A percentile compares a stretch with the other conserved stretches of the same genome.
Conservation (phyloP, 192 early-diverging fungal species). For the Geranomyces michiganensis region DNA sequence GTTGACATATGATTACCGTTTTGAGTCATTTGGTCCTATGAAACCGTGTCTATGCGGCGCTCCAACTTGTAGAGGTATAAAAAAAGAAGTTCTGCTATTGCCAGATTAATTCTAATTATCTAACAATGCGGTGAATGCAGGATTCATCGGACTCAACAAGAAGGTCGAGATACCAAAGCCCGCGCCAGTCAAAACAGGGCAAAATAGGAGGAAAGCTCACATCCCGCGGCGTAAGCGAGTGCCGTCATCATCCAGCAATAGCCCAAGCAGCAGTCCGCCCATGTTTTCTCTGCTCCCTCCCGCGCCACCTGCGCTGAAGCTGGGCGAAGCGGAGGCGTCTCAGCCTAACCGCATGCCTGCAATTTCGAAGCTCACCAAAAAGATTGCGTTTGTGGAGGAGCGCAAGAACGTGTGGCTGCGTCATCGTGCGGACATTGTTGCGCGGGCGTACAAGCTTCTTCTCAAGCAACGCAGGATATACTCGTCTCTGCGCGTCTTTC, state of each 20-base stretch:
- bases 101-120: background rate
- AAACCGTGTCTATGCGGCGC: conserved; percentile 74
- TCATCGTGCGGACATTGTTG: background rate
- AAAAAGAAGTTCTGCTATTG: background rate
- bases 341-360: background rate
- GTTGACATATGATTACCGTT: conserved; percentile 86
- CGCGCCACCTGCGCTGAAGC: background rate
- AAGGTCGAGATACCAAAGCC: conserved; percentile 3
- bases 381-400: background rate
- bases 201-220: background rate
- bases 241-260: no score
- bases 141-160: conserved; percentile 27
- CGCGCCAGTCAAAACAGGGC: background rate
- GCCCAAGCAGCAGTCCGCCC: background rate
- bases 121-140: background rate
- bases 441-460: conserved; percentile 10
- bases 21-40: conserved; percentile 66
- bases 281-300: background rate
- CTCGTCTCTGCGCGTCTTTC: conserved; percentile 13
- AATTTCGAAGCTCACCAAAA: background rate
- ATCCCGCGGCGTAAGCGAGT: background rate
- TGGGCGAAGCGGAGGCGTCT: background rate
- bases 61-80: conserved; percentile 63
- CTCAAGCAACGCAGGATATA: conserved; percentile 30
- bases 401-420: background rate